phyloP scores from a whole-genome alignment of 352 stramenopile species.

The Phytophthora crassamura region DNA sequence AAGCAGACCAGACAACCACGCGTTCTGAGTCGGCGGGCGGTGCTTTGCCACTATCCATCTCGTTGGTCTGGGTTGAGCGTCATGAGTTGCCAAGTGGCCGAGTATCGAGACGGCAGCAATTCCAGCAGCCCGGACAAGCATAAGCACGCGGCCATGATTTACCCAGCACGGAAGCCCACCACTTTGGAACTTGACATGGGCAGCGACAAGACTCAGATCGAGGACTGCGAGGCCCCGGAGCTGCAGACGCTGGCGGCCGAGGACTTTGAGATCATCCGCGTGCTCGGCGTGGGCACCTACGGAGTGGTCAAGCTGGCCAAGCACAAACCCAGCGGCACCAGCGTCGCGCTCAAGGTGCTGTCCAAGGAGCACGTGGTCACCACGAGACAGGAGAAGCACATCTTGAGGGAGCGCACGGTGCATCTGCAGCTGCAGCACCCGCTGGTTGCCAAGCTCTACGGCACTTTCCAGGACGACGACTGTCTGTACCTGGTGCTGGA shows the following conservation, averaged over 20 bases:
- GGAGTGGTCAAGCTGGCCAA: slow-evolving; percentile 82
- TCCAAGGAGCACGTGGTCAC: slow-evolving; percentile 80
- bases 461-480: slow-evolving; percentile 86
- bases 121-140: slow-evolving; percentile 20
- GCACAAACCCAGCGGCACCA: slow-evolving; percentile 62
- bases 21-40: slow-evolving; percentile 4
- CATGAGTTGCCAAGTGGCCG: slow-evolving; percentile 41
- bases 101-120: slow-evolving; percentile 6
- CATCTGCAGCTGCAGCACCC: slow-evolving; percentile 72
- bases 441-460: slow-evolving; percentile 73
- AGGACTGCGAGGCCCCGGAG: slow-evolving; percentile 41
- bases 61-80: neutral
- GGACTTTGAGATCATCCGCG: slow-evolving; percentile 74
- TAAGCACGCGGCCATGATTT: slow-evolving; percentile 26
- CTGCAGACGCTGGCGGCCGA: slow-evolving; percentile 45
- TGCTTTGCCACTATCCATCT: slow-evolving; percentile 24
- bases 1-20: slow-evolving; percentile 18
- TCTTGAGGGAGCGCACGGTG: slow-evolving; percentile 74
- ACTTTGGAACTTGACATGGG: slow-evolving; percentile 22
- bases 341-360: slow-evolving; percentile 78
- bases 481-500: slow-evolving; percentile 86
- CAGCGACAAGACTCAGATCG: slow-evolving; percentile 19
- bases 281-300: slow-evolving; percentile 81
- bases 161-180: slow-evolving; percentile 2
- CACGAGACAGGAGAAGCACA: slow-evolving; percentile 81